These are phyloP conservation scores for Triangularia setosa DNA, from an alignment of 2,329 filamentous ascomycete genomes.

Conservation along the genomic window DNA sequence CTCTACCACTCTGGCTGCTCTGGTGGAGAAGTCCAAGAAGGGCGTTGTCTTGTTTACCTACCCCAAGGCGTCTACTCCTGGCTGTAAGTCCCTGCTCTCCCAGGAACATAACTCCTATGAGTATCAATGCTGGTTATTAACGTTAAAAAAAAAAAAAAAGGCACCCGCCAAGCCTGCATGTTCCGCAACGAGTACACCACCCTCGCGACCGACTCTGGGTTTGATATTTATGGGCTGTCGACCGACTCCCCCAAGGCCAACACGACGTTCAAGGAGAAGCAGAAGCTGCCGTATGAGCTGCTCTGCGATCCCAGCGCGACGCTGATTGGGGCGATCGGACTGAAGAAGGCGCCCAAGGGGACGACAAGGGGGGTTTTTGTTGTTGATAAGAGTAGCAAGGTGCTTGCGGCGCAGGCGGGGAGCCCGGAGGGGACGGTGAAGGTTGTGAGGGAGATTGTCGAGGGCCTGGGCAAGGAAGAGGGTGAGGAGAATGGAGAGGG, in stretches of 20 bases:
- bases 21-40: slow-evolving; percentile 77
- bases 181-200: slow-evolving; percentile 82
- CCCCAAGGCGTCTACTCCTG: slow-evolving; percentile 88
- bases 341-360: slow-evolving; percentile 79
- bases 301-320: slow-evolving; percentile 74
- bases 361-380: slow-evolving; percentile 86
- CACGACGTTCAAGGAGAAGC: slow-evolving; percentile 86
- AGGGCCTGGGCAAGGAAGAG: slow-evolving; percentile 34
- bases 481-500: slow-evolving; percentile 25
- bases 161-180: slow-evolving; percentile 87
- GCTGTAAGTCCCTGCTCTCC: slow-evolving; percentile 62
- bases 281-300: slow-evolving; percentile 82
- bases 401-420: slow-evolving; percentile 66
- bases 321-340: slow-evolving; percentile 80
- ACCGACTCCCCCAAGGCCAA: slow-evolving; percentile 87
- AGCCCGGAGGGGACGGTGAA: slow-evolving; percentile 74
- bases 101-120: background rate
- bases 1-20: slow-evolving; percentile 72
- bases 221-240: slow-evolving; percentile 86
- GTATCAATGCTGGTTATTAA: background rate
- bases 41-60: slow-evolving; percentile 95
- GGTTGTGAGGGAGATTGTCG: slow-evolving; percentile 68
- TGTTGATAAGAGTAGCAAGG: slow-evolving; percentile 73
- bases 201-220: slow-evolving; percentile 67
- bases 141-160: slow-evolving; percentile 40